Evolutionary conservation across 2,329 filamentous ascomycete species (phyloP).

Genomic region (Talaromyces sp.): DNA sequence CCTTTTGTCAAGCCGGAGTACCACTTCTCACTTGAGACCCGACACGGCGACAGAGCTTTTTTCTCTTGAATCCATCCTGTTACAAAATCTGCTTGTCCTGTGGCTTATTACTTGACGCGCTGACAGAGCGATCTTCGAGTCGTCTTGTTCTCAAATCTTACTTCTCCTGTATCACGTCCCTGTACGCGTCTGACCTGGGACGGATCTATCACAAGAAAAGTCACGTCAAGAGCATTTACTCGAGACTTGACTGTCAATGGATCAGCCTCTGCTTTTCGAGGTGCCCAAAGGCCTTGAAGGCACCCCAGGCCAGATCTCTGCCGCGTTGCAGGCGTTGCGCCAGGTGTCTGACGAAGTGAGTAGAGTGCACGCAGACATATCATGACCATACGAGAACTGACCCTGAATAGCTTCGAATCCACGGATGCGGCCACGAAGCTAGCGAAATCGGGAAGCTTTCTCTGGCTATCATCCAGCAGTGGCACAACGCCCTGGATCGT

Average conservation of each 20-base stretch:
- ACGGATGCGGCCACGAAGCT: slow-evolving; percentile 17
- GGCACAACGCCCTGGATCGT: slow-evolving; percentile 24
- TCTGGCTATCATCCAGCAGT: slow-evolving; percentile 24
- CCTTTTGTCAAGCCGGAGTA: not conserved
- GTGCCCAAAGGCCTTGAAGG: not conserved
- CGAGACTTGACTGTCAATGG: not conserved
- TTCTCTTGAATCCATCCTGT: not conserved
- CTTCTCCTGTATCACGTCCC: not conserved
- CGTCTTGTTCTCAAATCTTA: not conserved
- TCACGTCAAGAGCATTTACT: not conserved
- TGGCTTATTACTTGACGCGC: not conserved
- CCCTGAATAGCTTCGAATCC: slow-evolving; percentile 4
- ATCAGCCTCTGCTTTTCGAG: not conserved
- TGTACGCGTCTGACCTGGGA: not conserved
- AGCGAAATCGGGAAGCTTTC: slow-evolving; percentile 28
- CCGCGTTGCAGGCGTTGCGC: not conserved
- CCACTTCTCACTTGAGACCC: not conserved
- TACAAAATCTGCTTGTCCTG: not conserved
- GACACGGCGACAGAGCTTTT: not conserved
- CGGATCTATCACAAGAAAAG: not conserved
- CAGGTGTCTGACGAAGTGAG: not conserved
- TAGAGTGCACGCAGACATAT: not conserved
- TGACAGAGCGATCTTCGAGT: not conserved
- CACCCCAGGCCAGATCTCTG: not conserved
- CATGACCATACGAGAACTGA: not conserved